Percentiles rank a stretch among this genome's conserved stretches.
Conservation (phyloP, 192 early-diverging fungal genomes). For the Coemansia sp. region DNA sequence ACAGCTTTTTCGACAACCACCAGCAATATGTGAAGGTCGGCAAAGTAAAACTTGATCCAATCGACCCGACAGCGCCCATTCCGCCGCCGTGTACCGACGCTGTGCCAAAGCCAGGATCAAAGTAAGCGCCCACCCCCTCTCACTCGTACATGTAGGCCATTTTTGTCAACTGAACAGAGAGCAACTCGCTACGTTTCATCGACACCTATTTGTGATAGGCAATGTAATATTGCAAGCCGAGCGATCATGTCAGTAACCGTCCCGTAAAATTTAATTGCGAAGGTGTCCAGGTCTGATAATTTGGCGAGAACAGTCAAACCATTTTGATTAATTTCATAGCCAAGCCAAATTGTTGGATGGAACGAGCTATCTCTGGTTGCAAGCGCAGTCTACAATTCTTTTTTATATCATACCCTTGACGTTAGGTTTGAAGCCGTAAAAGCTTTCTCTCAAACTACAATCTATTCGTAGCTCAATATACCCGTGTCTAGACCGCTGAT, state of each 20-base stretch:
- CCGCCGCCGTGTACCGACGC: conserved; percentile 73
- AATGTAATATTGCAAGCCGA: too few species aligned
- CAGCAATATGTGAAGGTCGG: conserved; percentile 89
- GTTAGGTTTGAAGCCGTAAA: too few species aligned
- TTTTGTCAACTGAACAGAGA: too few species aligned
- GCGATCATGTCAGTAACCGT: too few species aligned
- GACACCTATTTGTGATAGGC: too few species aligned
- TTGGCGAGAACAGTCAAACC: not conserved
- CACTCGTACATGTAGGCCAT: too few species aligned
- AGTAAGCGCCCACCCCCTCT: not conserved
- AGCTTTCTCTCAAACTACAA: not conserved
- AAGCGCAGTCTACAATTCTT: not conserved
- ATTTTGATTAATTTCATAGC: not conserved
- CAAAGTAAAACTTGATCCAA: conserved; percentile 73
- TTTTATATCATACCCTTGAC: too few species aligned
- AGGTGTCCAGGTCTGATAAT: not conserved
- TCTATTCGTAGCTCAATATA: not conserved
- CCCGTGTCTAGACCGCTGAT: not conserved
- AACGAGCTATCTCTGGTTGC: not conserved
- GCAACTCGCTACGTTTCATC: too few species aligned
- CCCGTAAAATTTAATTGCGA: too few species aligned
- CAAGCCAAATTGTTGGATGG: not conserved
- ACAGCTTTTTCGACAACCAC: conserved; percentile 83
- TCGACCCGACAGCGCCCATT: conserved; percentile 79
- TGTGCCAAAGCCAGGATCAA: conserved; percentile 44